phyloP scores from a whole-genome alignment of 2,329 filamentous ascomycete genomes.

The Fusarium tupiense region DNA sequence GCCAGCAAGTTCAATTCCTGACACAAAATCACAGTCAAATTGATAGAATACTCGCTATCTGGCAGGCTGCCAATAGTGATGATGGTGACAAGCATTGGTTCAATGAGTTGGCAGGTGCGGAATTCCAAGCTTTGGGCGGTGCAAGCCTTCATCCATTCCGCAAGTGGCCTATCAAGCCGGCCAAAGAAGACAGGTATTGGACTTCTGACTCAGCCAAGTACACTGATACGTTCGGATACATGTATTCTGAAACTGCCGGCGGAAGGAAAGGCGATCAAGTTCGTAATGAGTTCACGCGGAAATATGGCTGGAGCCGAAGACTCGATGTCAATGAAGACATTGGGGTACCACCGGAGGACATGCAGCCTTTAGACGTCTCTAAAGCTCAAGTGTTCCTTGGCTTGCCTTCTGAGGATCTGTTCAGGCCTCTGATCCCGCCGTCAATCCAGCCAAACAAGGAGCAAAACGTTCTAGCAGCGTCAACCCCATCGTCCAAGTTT shows the following conservation, averaged over 20 bases:
- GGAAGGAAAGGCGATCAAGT: background rate
- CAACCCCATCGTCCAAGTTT: background rate
- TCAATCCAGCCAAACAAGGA: background rate
- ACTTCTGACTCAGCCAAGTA: background rate
- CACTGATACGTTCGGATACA: background rate
- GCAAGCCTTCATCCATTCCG: background rate
- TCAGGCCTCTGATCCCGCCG: background rate
- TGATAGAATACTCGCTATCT: background rate
- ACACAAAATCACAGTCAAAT: background rate
- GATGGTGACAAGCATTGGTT: background rate
- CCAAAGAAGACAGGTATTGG: background rate
- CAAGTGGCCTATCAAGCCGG: background rate
- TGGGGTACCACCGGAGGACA: background rate
- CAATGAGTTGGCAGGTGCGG: background rate
- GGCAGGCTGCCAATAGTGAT: background rate
- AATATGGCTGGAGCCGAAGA: background rate
- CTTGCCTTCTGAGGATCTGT: background rate
- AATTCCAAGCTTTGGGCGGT: background rate
- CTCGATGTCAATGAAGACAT: background rate
- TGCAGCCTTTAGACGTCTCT: background rate
- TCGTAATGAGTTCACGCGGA: background rate
- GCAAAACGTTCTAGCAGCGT: accelerated
- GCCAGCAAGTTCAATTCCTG: background rate
- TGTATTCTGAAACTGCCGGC: background rate
- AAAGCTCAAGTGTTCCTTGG: background rate